phyloP scores from a whole-genome alignment of 768 basidiomycete genomes.

The Mycena galericulata region DNA sequence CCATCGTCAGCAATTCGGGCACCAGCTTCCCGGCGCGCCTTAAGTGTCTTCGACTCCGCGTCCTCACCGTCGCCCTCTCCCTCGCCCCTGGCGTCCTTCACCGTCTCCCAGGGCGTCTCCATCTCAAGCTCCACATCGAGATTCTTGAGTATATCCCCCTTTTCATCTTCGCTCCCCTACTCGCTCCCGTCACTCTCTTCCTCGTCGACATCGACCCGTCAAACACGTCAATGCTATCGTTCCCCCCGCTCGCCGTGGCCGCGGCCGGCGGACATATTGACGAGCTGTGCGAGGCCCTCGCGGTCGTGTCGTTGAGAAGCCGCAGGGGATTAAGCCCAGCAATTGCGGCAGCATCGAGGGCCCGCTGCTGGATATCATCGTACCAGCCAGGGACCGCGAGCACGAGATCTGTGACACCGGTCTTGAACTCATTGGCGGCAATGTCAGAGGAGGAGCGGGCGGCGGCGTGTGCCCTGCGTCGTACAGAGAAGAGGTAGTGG shows the following conservation, averaged over 20 bases:
- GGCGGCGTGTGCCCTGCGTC: no score
- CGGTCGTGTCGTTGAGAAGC: constrained; percentile 97
- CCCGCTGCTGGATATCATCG: constrained; percentile 93
- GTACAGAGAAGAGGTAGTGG: no score
- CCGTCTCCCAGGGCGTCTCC: constrained; percentile 68
- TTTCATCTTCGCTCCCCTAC: constrained; percentile 2
- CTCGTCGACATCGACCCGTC: constrained; percentile 68
- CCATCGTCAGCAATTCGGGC: constrained; percentile 24
- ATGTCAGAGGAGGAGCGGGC: no score
- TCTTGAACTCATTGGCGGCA: constrained; percentile 86
- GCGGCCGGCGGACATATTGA: constrained; percentile 61
- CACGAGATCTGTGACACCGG: constrained; percentile 89
- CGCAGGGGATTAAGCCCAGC: constrained; percentile 92
- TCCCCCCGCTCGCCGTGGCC: constrained; percentile 37
- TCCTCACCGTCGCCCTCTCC: constrained; percentile 50
- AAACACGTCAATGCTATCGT: constrained; percentile 83
- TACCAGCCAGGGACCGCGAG: constrained; percentile 98
- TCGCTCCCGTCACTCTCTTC: constrained; percentile 17
- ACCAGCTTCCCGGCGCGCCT: constrained; percentile 61
- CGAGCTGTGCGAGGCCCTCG: constrained; percentile 86
- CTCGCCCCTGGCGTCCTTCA: constrained; percentile 48
- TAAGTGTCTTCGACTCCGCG: constrained; percentile 80
- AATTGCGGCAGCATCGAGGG: constrained; percentile 90
- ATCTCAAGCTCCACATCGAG: constrained; percentile 65
- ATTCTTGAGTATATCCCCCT: neutral